These are phyloP conservation scores for Murraya koenigii DNA, from an alignment of 345 rosid species.

Conservation along the genomic window DNA sequence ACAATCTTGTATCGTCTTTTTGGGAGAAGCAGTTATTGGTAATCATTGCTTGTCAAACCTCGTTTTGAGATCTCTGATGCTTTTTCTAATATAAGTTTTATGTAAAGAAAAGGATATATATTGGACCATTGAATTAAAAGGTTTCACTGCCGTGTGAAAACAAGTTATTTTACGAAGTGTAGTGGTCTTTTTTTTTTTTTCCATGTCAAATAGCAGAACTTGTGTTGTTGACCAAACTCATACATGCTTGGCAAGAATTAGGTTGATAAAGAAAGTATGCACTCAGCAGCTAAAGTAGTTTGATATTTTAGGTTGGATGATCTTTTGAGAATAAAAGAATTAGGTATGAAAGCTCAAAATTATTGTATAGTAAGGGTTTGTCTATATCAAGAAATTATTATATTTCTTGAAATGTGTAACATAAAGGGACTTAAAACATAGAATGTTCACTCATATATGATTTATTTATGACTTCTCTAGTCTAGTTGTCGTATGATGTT, in stretches of 20 bases:
- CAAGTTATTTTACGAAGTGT: background rate
- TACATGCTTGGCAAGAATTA: background rate
- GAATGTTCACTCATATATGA: background rate
- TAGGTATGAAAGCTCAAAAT: background rate
- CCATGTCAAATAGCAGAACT: background rate
- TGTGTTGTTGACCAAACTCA: background rate
- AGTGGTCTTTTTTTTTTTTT: background rate
- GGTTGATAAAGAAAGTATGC: background rate
- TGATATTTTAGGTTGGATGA: background rate
- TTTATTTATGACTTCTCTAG: background rate
- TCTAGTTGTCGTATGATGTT: background rate
- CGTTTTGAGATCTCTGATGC: background rate
- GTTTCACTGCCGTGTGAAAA: background rate
- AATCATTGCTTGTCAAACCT: background rate
- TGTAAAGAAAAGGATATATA: background rate
- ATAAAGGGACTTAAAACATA: slow-evolving; percentile 1
- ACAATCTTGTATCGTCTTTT: background rate
- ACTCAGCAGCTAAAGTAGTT: background rate
- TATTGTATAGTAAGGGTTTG: background rate
- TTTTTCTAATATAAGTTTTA: background rate
- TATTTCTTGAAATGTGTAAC: background rate
- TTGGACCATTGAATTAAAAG: background rate
- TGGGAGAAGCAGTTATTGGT: background rate
- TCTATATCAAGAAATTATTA: background rate
- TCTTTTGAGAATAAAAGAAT: background rate